These are phyloP conservation scores for Scutellaria minor DNA, from an alignment of 257 asterid species.

Conservation along the genomic window DNA sequence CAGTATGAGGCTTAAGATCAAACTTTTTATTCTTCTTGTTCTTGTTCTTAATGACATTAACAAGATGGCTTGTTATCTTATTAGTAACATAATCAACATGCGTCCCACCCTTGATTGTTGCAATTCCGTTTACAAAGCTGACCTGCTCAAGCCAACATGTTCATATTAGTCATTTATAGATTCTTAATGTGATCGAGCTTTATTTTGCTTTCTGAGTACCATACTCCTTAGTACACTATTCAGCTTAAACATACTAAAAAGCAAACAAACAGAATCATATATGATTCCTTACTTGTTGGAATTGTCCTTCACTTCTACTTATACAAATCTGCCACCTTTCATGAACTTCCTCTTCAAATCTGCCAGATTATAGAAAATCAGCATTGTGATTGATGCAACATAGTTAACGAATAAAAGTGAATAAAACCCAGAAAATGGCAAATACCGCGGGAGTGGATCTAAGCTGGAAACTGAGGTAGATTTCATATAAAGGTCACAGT, in stretches of 20 bases:
- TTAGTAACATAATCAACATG: slow-evolving; percentile 92
- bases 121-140: slow-evolving; percentile 90
- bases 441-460: slow-evolving; percentile 64
- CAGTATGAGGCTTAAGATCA: slow-evolving; percentile 77
- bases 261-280: not conserved
- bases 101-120: slow-evolving; percentile 99
- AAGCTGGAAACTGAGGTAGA: slow-evolving; percentile 49
- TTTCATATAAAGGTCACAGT: slow-evolving; percentile 79
- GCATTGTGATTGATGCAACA: not conserved
- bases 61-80: slow-evolving; percentile 81
- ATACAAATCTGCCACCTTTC: slow-evolving; percentile 91
- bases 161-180: slow-evolving; percentile 15
- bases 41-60: slow-evolving; percentile 54
- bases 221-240: not conserved
- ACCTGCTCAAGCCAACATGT: slow-evolving; percentile 59
- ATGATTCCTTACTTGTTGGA: slow-evolving; percentile 72
- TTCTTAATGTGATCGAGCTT: not conserved
- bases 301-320: slow-evolving; percentile 95
- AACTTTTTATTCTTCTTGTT: slow-evolving; percentile 79
- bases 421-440: slow-evolving; percentile 5
- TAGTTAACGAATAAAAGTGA: not conserved
- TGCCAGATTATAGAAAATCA: slow-evolving; percentile 36
- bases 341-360: slow-evolving; percentile 78
- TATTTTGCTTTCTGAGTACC: not conserved
- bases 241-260: not conserved